Evolutionary conservation across 1,284 basidiomycete species (phyloP).

Genomic region (Ganoderma sinense): DNA sequence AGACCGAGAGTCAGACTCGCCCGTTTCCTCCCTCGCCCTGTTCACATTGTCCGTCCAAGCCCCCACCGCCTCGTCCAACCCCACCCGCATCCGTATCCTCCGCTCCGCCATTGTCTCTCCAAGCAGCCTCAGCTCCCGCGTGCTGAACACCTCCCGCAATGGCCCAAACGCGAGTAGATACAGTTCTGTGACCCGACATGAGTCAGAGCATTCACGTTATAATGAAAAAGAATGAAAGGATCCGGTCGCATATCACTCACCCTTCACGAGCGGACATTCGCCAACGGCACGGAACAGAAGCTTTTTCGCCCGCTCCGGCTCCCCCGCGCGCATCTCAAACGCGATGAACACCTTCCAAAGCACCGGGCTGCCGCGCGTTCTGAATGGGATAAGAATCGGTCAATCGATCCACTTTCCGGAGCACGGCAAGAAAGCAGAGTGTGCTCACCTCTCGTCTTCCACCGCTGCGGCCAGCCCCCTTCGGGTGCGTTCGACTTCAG

Average conservation of each 20-base stretch:
- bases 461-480: slow-evolving; percentile 67
- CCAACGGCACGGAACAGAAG: slow-evolving; percentile 82
- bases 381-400: slow-evolving; percentile 39
- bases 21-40: slow-evolving; percentile 35
- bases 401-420: slow-evolving; percentile 5
- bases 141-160: slow-evolving; percentile 72
- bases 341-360: slow-evolving; percentile 87
- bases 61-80: slow-evolving; percentile 69
- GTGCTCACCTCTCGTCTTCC: slow-evolving; percentile 60
- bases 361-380: slow-evolving; percentile 71
- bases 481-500: slow-evolving; percentile 74
- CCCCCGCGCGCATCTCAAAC: slow-evolving; percentile 77
- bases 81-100: slow-evolving; percentile 74
- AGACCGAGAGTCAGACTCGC: slow-evolving; percentile 26
- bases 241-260: slow-evolving; percentile 46
- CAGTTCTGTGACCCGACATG: slow-evolving; percentile 60
- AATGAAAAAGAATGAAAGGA: slow-evolving; percentile 14
- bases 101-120: slow-evolving; percentile 86
- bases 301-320: slow-evolving; percentile 74
- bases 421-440: neutral
- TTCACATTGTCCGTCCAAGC: slow-evolving; percentile 41
- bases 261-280: slow-evolving; percentile 86
- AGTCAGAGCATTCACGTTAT: slow-evolving; percentile 16
- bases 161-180: slow-evolving; percentile 88
- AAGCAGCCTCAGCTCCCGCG: slow-evolving; percentile 72